A percentile compares a stretch with the other conserved stretches of the same genome.
Evolutionary conservation across 106 monocot genomes (phyloP).

Genomic region (Dactylorhiza incarnata): DNA sequence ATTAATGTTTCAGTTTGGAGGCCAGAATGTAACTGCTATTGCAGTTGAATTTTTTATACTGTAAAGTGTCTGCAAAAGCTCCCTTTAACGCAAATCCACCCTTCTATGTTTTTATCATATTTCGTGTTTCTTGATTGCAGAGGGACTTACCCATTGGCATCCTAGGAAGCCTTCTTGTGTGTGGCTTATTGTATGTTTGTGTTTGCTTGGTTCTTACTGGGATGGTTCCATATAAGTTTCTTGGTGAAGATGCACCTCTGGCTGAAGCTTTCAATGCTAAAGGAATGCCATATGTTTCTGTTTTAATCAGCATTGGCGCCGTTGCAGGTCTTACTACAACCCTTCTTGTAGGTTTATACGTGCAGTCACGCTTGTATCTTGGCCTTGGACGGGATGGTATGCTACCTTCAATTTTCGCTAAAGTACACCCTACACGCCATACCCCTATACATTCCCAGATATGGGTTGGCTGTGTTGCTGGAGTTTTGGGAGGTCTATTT

Average conservation of each 20-base stretch:
- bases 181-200: conserved; percentile 59
- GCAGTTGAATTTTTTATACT: conserved; percentile 4
- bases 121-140: conserved; percentile 20
- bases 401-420: conserved; percentile 74
- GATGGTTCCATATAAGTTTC: conserved; percentile 82
- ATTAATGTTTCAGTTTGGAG: too few relatives aligned
- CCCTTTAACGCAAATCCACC: background rate
- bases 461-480: conserved; percentile 90
- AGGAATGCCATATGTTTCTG: conserved; percentile 74
- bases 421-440: conserved; percentile 72
- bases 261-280: conserved; percentile 91
- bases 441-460: conserved; percentile 90
- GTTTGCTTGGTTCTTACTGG: conserved; percentile 96
- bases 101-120: conserved; percentile 6
- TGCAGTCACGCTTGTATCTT: conserved; percentile 97
- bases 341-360: conserved; percentile 88
- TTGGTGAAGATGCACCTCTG: conserved; percentile 92
- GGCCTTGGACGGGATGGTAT: conserved; percentile 96
- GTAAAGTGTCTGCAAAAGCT: background rate
- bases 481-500: conserved; percentile 69
- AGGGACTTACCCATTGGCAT: conserved; percentile 98
- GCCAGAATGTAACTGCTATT: background rate
- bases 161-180: conserved; percentile 77
- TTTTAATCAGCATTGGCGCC: conserved; percentile 91
- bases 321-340: conserved; percentile 96